Evolutionary conservation across 768 basidiomycete species (phyloP).

Genomic region (Lactifluus hygrophoroides): DNA sequence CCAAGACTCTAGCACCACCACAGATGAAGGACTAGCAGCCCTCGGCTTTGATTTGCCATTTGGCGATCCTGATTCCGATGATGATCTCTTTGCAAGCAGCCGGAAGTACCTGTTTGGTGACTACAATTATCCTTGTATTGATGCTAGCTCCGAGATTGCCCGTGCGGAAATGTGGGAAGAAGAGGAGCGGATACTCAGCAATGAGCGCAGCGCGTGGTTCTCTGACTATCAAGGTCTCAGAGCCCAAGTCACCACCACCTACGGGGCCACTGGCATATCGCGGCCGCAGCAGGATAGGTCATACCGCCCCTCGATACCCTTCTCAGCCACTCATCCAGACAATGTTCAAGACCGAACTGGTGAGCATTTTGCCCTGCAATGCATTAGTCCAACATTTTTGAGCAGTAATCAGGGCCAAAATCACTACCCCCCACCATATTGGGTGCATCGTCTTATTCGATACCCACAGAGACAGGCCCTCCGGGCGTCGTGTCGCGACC

Average conservation of each 20-base stretch:
- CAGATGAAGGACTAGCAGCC: conserved; percentile 39
- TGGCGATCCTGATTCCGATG: conserved; percentile 54
- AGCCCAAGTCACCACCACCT: conserved; percentile 34
- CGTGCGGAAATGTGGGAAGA: conserved; percentile 65
- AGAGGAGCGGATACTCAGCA: conserved; percentile 73
- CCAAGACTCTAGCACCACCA: conserved; percentile 55
- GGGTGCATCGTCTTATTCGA: background rate
- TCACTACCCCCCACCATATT: conserved; percentile 16
- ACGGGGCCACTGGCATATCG: conserved; percentile 42
- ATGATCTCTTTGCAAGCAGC: conserved; percentile 66
- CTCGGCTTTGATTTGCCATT: conserved; percentile 56
- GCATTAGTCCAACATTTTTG: conserved; percentile 35
- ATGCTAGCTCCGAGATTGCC: conserved; percentile 74
- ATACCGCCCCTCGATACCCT: conserved; percentile 14
- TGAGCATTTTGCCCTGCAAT: conserved; percentile 34
- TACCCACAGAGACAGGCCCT: background rate
- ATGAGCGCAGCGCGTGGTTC: conserved; percentile 68
- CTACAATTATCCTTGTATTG: conserved; percentile 84
- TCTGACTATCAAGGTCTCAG: conserved; percentile 42
- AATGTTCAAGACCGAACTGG: conserved; percentile 31
- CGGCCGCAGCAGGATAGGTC: background rate
- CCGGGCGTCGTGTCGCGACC: conserved; percentile 25
- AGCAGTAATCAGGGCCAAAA: conserved; percentile 19
- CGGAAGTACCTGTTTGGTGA: conserved; percentile 81
- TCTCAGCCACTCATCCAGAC: conserved; percentile 39